A percentile compares a stretch with the other conserved stretches of the same genome.
Conservation (phyloP, 148 eudicot species). For the Amaranthus palmeri region DNA sequence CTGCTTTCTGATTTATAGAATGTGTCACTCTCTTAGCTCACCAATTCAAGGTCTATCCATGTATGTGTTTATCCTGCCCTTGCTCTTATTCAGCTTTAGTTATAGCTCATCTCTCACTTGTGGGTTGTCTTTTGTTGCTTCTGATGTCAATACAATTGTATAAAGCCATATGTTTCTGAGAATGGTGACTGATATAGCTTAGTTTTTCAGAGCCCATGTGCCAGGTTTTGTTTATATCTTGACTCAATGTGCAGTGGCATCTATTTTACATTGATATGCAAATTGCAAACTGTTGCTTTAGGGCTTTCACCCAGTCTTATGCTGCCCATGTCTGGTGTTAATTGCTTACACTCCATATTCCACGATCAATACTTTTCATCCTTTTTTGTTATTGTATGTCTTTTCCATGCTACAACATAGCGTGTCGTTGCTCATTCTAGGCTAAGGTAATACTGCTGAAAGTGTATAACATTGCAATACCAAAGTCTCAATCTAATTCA, state of each 20-base stretch:
- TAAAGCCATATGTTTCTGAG: constrained; percentile 1
- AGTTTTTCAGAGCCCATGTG: neutral
- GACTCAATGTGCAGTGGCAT: neutral
- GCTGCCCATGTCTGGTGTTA: no score
- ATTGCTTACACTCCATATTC: no score
- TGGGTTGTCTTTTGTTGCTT: neutral
- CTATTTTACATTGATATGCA: neutral
- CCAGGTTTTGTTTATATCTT: neutral
- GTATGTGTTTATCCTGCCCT: neutral
- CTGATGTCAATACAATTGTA: constrained; percentile 2
- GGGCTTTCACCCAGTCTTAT: no score
- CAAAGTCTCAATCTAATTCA: no score
- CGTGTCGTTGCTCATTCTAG: no score
- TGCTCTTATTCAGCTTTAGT: neutral
- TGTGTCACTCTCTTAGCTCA: neutral
- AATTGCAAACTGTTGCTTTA: neutral
- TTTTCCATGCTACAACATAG: no score
- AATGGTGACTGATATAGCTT: neutral
- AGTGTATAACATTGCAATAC: no score
- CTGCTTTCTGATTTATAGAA: neutral
- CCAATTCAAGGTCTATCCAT: neutral
- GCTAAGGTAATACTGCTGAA: no score
- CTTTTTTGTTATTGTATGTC: no score
- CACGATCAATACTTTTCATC: no score
- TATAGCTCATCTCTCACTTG: neutral